Base-by-base conservation (phyloP, 2,329 filamentous ascomycete genomes). In the Coniochaeta ligniaria region DNA sequence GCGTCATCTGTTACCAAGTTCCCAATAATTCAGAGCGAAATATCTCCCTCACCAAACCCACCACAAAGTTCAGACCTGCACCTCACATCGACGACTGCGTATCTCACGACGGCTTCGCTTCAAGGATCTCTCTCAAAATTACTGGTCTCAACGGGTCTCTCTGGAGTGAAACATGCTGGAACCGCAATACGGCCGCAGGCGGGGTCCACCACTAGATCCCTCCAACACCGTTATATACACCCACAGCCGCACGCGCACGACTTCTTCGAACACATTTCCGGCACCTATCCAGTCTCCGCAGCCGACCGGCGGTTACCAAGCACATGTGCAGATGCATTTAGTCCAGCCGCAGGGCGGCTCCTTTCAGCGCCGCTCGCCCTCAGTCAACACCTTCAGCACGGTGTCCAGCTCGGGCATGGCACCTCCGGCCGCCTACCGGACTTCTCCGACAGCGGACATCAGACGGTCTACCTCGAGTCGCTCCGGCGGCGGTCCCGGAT, bases 401-500 rank as follows among this genome's bases (percentile, higher is more conserved):
- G 83, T 87, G 57, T 87, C 83, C 20, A 85, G 82, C 67, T 77
- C 71, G 61, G 75, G 72, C 55, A 71, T 70, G 66, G 75, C 71
- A 63, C 85, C 79, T 66, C 84, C 80, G 66, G 83, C 77, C 63
- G 81, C 78, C 66, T 84, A 83, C 72, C 81, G 82, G 66, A 82
- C 77, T 62, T 80, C 85, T 62, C 78, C 80, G 65, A 80, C 71
- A 57, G 78, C 70, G 71, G 84, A 88, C 73, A 76, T 88, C 57
- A 87, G 90, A 62, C 86, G 92, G 66, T 96, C 91, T 31, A 91
- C 87, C 33, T 96, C 92, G 3, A 90, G 89, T 58, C 87, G 91
- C 68, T 96, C 91, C 24, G 84, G 82, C 63, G 78, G 78, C 55
- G 71, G 65, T 22, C 65, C 69, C 5, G 61, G 73, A 24, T 79